Evolutionary conservation across 202 grass and related monocot genomes (phyloP).

Genomic region (Dendrocalamus latiflorus): DNA sequence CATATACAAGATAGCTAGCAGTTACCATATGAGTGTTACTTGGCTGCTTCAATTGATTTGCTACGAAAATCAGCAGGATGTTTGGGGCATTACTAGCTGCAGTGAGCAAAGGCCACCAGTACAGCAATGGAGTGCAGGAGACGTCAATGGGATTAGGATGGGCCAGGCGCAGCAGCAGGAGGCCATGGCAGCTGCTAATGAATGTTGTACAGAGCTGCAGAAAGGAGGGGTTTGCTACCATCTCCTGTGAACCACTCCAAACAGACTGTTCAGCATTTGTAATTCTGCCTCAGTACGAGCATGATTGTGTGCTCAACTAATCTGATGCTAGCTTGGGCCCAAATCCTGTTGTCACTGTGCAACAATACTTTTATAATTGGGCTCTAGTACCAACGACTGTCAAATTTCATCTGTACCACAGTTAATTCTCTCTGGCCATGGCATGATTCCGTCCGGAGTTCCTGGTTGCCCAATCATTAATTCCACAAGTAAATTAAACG

Average conservation of each 20-base stretch:
- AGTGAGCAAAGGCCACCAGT: not conserved
- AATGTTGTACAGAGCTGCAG: not conserved
- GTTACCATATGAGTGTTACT: no score
- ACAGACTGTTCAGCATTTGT: slow-evolving; percentile 1
- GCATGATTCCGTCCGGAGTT: no score
- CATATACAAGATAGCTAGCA: no score
- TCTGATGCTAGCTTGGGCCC: not conserved
- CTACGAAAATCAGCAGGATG: not conserved
- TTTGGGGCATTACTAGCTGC: not conserved
- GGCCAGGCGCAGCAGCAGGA: not conserved
- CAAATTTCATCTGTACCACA: no score
- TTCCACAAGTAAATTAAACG: no score
- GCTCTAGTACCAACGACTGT: not conserved
- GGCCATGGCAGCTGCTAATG: no score
- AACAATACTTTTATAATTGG: not conserved
- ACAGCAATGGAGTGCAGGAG: not conserved
- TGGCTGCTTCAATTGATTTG: no score
- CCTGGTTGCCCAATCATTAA: no score
- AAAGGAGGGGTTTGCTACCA: not conserved
- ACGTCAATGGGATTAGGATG: not conserved
- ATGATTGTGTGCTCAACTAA: not conserved
- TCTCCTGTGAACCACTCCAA: not conserved
- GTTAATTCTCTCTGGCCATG: no score
- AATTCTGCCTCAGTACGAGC: not conserved
- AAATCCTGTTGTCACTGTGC: not conserved